phyloP scores from a whole-genome alignment of 495 filamentous ascomycete species.

The Penicillium atrosanguineum region DNA sequence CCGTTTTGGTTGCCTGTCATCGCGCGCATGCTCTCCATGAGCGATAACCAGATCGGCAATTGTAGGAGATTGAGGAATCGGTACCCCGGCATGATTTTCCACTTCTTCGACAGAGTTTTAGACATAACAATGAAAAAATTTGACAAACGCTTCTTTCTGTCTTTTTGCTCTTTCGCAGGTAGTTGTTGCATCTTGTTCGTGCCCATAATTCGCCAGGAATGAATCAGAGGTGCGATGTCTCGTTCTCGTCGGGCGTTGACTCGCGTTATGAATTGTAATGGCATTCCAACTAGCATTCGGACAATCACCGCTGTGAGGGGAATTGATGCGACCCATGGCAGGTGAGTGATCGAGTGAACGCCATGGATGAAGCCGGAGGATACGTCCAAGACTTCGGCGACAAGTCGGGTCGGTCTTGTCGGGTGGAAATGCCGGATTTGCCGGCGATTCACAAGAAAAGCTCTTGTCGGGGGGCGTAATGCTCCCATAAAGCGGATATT shows the following conservation, averaged over 20 bases:
- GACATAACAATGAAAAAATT: conserved; percentile 3
- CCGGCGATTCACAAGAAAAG: conserved; percentile 2
- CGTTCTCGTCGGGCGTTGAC: conserved; percentile 38
- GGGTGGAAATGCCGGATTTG: conserved; percentile 47
- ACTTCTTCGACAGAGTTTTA: conserved; percentile 37
- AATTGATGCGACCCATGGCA: conserved; percentile 70
- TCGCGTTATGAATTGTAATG: conserved; percentile 54
- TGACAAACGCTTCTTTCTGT: neutral
- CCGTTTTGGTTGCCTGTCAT: conserved; percentile 59
- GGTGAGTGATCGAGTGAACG: conserved; percentile 56
- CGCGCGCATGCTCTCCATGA: conserved; percentile 64
- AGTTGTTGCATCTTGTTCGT: conserved; percentile 7
- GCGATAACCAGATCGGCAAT: conserved; percentile 65
- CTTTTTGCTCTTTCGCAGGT: neutral
- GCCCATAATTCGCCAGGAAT: conserved; percentile 45
- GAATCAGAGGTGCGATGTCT: conserved; percentile 49
- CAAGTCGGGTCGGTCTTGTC: conserved; percentile 35
- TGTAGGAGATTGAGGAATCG: conserved; percentile 45
- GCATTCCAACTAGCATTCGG: conserved; percentile 56
- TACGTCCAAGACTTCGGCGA: conserved; percentile 48
- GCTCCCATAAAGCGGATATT: conserved; percentile 10
- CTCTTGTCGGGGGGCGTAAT: conserved; percentile 9
- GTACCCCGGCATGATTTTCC: conserved; percentile 48
- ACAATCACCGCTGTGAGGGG: conserved; percentile 67
- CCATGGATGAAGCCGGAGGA: conserved; percentile 57